Percentiles rank a stretch among this genome's conserved stretches.
Conservation (phyloP, 2,329 filamentous ascomycete species). For the Cylindrodendrum hubeiense region DNA sequence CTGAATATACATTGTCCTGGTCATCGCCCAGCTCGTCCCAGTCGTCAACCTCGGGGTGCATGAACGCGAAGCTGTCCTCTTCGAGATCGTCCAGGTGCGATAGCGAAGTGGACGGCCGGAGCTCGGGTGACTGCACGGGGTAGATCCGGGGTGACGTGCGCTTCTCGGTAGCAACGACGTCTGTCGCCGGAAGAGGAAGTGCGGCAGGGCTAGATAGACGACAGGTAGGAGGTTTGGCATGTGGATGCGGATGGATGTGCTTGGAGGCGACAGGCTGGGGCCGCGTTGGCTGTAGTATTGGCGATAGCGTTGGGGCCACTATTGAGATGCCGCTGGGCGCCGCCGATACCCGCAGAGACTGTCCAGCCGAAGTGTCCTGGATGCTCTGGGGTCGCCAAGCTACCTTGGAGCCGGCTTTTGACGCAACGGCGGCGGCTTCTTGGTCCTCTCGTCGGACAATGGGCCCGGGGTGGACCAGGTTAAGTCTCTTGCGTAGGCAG, state of each 20-base stretch:
- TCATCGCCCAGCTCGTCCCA: slow-evolving; percentile 57
- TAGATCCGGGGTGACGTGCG: slow-evolving; percentile 48
- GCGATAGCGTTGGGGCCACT: slow-evolving; percentile 15
- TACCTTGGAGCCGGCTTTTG: slow-evolving; percentile 34
- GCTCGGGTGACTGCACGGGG: slow-evolving; percentile 52
- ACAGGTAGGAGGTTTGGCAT: slow-evolving; percentile 38
- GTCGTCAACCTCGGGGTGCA: slow-evolving; percentile 59
- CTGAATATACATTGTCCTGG: slow-evolving; percentile 65
- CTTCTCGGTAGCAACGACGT: slow-evolving; percentile 41
- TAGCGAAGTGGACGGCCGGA: slow-evolving; percentile 38
- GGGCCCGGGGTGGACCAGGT: slow-evolving; percentile 44
- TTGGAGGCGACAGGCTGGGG: slow-evolving; percentile 23
- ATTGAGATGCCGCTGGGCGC: slow-evolving; percentile 19
- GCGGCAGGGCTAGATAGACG: slow-evolving; percentile 46
- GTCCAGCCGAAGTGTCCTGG: slow-evolving; percentile 36
- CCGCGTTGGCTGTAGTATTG: slow-evolving; percentile 16
- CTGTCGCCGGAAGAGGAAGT: slow-evolving; percentile 44
- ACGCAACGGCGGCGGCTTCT: slow-evolving; percentile 35
- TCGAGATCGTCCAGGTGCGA: slow-evolving; percentile 49
- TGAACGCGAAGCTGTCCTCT: slow-evolving; percentile 64
- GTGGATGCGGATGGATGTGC: slow-evolving; percentile 24
- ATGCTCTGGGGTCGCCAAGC: slow-evolving; percentile 39
- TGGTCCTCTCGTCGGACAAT: slow-evolving; percentile 46
- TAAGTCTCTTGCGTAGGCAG: slow-evolving; percentile 63
- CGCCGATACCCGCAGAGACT: slow-evolving; percentile 31